These are phyloP conservation scores for Lichtheimia ramosa DNA, from an alignment of 371 early-diverging fungal genomes.

Conservation along the genomic window DNA sequence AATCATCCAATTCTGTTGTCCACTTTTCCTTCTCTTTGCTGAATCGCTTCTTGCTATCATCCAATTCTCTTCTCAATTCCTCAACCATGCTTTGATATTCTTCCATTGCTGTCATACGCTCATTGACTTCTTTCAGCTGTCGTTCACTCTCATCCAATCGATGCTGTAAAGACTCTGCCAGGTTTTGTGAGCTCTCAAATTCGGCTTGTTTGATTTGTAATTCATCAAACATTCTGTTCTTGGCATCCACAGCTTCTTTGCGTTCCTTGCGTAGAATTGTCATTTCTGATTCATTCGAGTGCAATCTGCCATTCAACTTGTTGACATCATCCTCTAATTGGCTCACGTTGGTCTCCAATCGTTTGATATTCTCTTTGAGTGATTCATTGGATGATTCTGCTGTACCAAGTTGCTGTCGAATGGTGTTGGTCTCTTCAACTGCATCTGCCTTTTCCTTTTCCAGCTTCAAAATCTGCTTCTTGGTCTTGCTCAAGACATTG, in stretches of 20 bases:
- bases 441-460: slow-evolving; percentile 64
- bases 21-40: slow-evolving; percentile 25
- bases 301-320: slow-evolving; percentile 27
- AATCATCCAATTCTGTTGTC: slow-evolving; percentile 19
- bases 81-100: slow-evolving; percentile 34
- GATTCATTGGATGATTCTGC: slow-evolving; percentile 18
- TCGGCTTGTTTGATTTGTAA: slow-evolving; percentile 69
- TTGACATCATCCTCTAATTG: slow-evolving; percentile 28
- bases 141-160: slow-evolving; percentile 52
- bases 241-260: slow-evolving; percentile 53
- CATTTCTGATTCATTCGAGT: slow-evolving; percentile 38
- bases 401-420: slow-evolving; percentile 9
- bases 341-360: slow-evolving; percentile 5
- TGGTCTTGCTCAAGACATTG: slow-evolving; percentile 49
- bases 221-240: slow-evolving; percentile 61
- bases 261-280: slow-evolving; percentile 37
- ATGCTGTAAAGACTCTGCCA: slow-evolving; percentile 58
- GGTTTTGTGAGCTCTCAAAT: slow-evolving; percentile 66
- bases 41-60: slow-evolving; percentile 33
- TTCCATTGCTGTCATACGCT: slow-evolving; percentile 51
- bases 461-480: slow-evolving; percentile 54
- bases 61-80: slow-evolving; percentile 24
- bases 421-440: slow-evolving; percentile 44
- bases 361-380: slow-evolving; percentile 6
- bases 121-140: slow-evolving; percentile 52